Base-by-base conservation (phyloP, 169 alveolate species). In the Plasmodium coatneyi region DNA sequence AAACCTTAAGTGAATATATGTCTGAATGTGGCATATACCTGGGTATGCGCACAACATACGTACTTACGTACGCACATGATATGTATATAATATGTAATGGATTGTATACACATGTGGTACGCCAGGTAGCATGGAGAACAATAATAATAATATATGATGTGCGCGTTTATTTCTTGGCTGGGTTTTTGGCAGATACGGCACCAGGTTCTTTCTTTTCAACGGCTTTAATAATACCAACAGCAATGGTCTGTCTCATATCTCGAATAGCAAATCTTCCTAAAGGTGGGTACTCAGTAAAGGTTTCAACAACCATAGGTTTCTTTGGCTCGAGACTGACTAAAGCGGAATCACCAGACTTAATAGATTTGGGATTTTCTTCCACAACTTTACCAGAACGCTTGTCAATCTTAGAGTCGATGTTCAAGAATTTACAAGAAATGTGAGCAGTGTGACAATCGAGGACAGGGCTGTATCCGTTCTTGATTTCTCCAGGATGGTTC, bases 251-350 rank as follows among this genome's bases (percentile, higher is more conserved):
- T 96, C 98, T 98, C 99, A 98, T 98, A 97, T 99, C 99, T 95
- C 99, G 97, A 74, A 99, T 99, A 82, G 99, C 99, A 95, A 98
- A 99, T 96, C 99, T 98, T 54, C 99, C 99, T 52, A 99, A 98
- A 32, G 99, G 99, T 83, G 99, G 99, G 95, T 98, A 99, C 92
- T 98, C 99, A 22, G 99, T 94, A 97, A 99, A 98, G 66, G 99
- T 95, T 95, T 99, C 99, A 91, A 98, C 99, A 91, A 98, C 98
- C 98, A 99, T 96, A 80, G 99, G 99, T 96, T 98, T 99, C 96
- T 96, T 96, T 54, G 99, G 99, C 93, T 97, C 98, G 96, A 99
- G 96, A 86, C 95, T 96, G 84, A 98, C 99, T 93, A 98, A 96
- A 89, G 99, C 99, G 34, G 99, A 98, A 93, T 98, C 99, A 80